phyloP scores from a whole-genome alignment of 2,329 filamentous ascomycete genomes.

The Raffaelea arxii region DNA sequence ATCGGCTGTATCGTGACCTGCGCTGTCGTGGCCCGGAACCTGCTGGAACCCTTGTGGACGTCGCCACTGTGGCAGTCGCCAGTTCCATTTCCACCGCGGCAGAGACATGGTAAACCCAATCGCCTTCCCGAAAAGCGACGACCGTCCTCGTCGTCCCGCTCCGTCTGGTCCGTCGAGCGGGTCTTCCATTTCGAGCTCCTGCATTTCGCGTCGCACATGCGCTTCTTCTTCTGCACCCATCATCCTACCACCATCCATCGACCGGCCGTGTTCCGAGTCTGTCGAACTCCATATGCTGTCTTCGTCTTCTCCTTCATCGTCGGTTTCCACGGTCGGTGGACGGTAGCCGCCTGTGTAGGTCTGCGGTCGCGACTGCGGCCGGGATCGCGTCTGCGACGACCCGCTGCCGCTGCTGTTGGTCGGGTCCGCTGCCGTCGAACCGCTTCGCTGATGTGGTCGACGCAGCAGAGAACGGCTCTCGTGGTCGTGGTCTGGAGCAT shows the following conservation, averaged over 20 bases:
- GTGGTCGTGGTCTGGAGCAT: slow-evolving; percentile 56
- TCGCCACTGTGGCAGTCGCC: slow-evolving; percentile 37
- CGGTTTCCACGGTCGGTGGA: slow-evolving; percentile 70
- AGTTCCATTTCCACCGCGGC: slow-evolving; percentile 45
- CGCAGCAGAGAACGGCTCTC: slow-evolving; percentile 69
- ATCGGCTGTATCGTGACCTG: too few species aligned
- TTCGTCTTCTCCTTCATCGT: slow-evolving; percentile 42
- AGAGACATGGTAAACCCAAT: slow-evolving; percentile 43
- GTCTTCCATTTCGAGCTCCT: slow-evolving; percentile 82
- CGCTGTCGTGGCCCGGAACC: neutral
- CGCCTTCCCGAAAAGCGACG: slow-evolving; percentile 43
- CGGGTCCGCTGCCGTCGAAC: slow-evolving; percentile 21
- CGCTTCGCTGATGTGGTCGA: slow-evolving; percentile 32
- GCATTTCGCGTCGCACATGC: slow-evolving; percentile 69
- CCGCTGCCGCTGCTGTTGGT: slow-evolving; percentile 19
- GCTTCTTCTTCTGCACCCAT: slow-evolving; percentile 45
- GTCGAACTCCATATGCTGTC: slow-evolving; percentile 41
- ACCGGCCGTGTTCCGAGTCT: slow-evolving; percentile 32
- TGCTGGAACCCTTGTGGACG: slow-evolving; percentile 14
- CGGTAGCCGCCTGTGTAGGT: slow-evolving; percentile 54
- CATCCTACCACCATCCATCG: too few species aligned
- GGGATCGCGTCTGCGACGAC: slow-evolving; percentile 24
- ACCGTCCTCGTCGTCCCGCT: slow-evolving; percentile 22
- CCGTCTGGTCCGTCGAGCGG: slow-evolving; percentile 28
- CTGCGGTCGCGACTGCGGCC: slow-evolving; percentile 25